Percentiles rank a stretch among this genome's conserved stretches.
These are phyloP conservation scores for Passiflora organensis DNA, from an alignment of 345 rosid species.

Conservation along the genomic window DNA sequence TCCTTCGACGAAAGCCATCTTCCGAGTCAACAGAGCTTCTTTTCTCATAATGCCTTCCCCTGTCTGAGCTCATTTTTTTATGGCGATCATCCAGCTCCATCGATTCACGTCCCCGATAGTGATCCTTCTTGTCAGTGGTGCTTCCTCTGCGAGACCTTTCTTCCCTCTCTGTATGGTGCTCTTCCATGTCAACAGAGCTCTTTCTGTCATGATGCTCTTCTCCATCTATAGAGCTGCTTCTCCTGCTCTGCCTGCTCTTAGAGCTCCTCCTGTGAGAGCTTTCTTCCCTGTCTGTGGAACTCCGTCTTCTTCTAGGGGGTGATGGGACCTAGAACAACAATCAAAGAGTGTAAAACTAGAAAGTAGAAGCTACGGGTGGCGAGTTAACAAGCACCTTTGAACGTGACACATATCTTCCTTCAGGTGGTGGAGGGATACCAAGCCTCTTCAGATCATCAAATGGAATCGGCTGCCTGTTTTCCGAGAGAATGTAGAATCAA, in stretches of 20 bases:
- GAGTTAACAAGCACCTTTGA: slow-evolving; percentile 61
- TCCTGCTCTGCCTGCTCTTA: slow-evolving; percentile 1
- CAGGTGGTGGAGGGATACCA: slow-evolving; percentile 90
- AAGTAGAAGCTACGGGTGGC: too few relatives aligned
- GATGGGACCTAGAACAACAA: slow-evolving; percentile 67
- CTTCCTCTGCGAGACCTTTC: slow-evolving; percentile 14
- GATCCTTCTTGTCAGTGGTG: slow-evolving; percentile 29
- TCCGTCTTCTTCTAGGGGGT: slow-evolving; percentile 64
- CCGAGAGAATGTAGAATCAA: slow-evolving; percentile 12
- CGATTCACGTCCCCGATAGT: slow-evolving; percentile 10
- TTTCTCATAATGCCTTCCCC: neutral
- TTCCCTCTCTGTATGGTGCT: slow-evolving; percentile 22
- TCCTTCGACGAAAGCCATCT: neutral
- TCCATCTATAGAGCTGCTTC: slow-evolving; percentile 11
- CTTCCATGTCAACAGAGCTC: neutral
- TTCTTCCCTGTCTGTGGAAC: slow-evolving; percentile 32
- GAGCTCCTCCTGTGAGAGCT: slow-evolving; percentile 6
- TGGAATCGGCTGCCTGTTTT: slow-evolving; percentile 69
- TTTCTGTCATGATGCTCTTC: slow-evolving; percentile 16
- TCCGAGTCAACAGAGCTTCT: neutral
- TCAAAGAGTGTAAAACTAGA: too few relatives aligned
- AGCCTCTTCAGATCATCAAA: slow-evolving; percentile 75
- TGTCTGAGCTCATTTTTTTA: slow-evolving; percentile 2
- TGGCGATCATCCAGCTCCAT: neutral
- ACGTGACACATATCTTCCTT: slow-evolving; percentile 76